phyloP scores from a whole-genome alignment of 2,329 filamentous ascomycete genomes.

The Colletotrichum sp. region DNA sequence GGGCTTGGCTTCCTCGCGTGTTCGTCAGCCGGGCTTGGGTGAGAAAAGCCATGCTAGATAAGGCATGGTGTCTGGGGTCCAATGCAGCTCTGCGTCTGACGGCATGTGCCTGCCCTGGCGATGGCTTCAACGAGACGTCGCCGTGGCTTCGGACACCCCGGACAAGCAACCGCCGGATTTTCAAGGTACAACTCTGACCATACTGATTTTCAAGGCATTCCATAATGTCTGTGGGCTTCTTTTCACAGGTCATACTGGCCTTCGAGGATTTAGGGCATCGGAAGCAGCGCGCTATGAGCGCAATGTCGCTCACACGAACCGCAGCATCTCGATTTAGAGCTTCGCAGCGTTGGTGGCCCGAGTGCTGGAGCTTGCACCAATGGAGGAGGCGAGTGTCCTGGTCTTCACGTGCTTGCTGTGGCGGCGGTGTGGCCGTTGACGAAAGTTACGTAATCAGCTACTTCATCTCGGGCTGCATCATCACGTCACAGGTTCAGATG shows the following conservation, averaged over 20 bases:
- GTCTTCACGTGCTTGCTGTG: background rate
- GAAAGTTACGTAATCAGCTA: background rate
- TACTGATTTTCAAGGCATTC: accelerated
- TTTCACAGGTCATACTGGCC: background rate
- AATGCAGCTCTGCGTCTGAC: background rate
- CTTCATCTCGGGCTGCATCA: conserved; percentile 5
- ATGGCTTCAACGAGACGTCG: background rate
- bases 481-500: conserved; percentile 20
- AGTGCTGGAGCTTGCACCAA: background rate
- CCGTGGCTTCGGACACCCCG: background rate
- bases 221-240: background rate
- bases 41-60: background rate
- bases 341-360: background rate
- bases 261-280: background rate
- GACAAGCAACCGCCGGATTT: background rate
- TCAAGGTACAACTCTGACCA: background rate
- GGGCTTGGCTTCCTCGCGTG: background rate
- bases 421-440: background rate
- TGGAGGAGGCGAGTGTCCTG: background rate
- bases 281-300: background rate
- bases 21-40: background rate
- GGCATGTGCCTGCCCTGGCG: background rate
- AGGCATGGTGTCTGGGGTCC: background rate
- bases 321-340: background rate
- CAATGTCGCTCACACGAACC: background rate